Evolutionary conservation across 2,329 filamentous ascomycete genomes (phyloP), one percentile per base, ranked within the genome.

Genomic region (Fusarium sp.): DNA sequence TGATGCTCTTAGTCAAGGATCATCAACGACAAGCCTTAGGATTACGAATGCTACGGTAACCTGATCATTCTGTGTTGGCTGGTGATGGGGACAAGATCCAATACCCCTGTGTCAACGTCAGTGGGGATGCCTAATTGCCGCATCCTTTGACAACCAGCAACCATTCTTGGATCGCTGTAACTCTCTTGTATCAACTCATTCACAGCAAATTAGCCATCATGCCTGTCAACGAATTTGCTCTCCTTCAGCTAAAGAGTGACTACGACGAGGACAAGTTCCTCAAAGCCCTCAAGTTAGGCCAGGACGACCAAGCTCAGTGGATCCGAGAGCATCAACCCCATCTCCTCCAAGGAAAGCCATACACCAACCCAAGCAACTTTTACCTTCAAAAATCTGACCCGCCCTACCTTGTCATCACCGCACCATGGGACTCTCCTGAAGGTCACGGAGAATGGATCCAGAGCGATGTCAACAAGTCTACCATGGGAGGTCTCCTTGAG

Each of bases 401-500:
- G 13, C 77, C 81, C 3, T 75, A 78, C 31, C 68, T 85, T n/a
- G 79, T 88, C 72, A 81, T 88, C 71, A 84, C 84, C 6, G 84
- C 86, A 20, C 81, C 83, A 13, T 88, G 86, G 87, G 80, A 83
- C 64, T 85, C 83, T 0, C 80, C 82, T 22, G 82, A 81, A 16
- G 82, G 82, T 6, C 86, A 88, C 67, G 71, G 68, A 56, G 72
- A 82, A 59, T 89, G 87, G 86, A 83, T 87, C 58, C 78, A 80
- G 52, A 85, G 83, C 60, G 72, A 79, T 4, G 84, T 84, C 35
- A 88, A 88, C 75, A 69, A 80, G 59, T 60, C 68, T 6, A 76
- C 80, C 63, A 84, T 85, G 71, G 77, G 74, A 20, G 75, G 77
- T 27, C 73, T 88, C 13, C 71, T 67, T 27, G 65, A 72, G 5